Percentiles rank a stretch among this genome's conserved stretches.
Conservation (phyloP, 768 basidiomycete species). For the Mycena crocata region DNA sequence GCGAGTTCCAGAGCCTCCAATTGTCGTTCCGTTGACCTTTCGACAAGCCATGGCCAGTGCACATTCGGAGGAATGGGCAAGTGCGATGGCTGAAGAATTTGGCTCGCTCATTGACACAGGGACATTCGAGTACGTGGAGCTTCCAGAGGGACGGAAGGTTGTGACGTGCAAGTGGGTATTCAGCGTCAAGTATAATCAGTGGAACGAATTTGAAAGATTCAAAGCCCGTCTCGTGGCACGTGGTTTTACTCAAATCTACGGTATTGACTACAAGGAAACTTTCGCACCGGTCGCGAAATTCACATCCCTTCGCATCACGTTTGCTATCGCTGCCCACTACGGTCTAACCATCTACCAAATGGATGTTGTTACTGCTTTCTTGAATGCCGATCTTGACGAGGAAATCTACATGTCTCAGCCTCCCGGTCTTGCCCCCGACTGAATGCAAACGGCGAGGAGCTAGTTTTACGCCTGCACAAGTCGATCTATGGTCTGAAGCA, state of each 20-base stretch:
- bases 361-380: slow-evolving; percentile 2
- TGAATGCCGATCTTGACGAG: slow-evolving; percentile 1
- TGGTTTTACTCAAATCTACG: neutral
- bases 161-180: slow-evolving; percentile 8
- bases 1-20: neutral
- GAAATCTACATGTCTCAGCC: slow-evolving; percentile 17
- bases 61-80: neutral
- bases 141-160: neutral
- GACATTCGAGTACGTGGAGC: neutral
- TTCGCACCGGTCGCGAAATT: slow-evolving; percentile 2
- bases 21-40: slow-evolving; percentile 5
- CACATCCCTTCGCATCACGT: slow-evolving; percentile 1
- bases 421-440: slow-evolving; percentile 4
- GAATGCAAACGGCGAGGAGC: neutral
- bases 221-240: slow-evolving; percentile 3
- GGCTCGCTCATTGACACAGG: slow-evolving; percentile 1
- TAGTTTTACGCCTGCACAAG: neutral
- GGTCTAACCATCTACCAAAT: neutral
- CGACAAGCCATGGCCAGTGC: slow-evolving; percentile 5
- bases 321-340: neutral
- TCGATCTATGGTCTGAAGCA: slow-evolving; percentile 1
- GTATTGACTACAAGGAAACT: neutral
- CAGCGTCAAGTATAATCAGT: neutral
- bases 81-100: neutral
- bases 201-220: slow-evolving; percentile 7